Percentiles rank a stretch among this genome's conserved stretches.
phyloP scores from a whole-genome alignment of 2,329 filamentous ascomycete genomes.

The Dothideomycetes sp. region DNA sequence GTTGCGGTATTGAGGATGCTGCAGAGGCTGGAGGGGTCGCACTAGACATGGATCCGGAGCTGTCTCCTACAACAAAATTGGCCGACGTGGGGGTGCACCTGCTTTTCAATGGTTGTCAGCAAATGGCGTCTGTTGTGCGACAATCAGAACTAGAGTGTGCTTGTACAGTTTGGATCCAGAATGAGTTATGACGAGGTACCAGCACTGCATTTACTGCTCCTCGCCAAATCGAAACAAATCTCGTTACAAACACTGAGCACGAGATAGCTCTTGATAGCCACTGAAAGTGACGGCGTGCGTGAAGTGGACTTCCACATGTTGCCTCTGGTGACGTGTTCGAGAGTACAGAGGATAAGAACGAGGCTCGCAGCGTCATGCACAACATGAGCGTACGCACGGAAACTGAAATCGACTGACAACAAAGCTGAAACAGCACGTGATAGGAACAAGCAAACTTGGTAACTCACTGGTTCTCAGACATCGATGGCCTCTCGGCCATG shows the following conservation, averaged over 20 bases:
- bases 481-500: slow-evolving; percentile 14
- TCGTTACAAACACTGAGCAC: no score
- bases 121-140: slow-evolving; percentile 7
- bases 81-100: slow-evolving; percentile 36
- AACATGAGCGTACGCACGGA: slow-evolving; percentile 37
- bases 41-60: slow-evolving; percentile 39
- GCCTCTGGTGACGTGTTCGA: background rate
- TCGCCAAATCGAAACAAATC: no score
- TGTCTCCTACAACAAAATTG: slow-evolving; percentile 44
- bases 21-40: slow-evolving; percentile 38
- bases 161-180: no score
- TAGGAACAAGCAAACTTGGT: slow-evolving; percentile 36
- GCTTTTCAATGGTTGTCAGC: slow-evolving; percentile 13
- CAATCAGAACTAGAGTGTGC: no score
- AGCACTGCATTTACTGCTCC: no score
- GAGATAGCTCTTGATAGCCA: no score
- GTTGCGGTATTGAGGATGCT: slow-evolving; percentile 31
- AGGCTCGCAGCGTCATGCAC: slow-evolving; percentile 14
- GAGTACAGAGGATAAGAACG: background rate
- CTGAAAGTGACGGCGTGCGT: no score
- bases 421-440: slow-evolving; percentile 33
- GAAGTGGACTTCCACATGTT: background rate
- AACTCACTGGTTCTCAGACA: slow-evolving; percentile 29
- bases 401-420: slow-evolving; percentile 39
- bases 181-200: no score